phyloP scores from a whole-genome alignment of 345 rosid genomes.

The Gossypium stocksii region DNA sequence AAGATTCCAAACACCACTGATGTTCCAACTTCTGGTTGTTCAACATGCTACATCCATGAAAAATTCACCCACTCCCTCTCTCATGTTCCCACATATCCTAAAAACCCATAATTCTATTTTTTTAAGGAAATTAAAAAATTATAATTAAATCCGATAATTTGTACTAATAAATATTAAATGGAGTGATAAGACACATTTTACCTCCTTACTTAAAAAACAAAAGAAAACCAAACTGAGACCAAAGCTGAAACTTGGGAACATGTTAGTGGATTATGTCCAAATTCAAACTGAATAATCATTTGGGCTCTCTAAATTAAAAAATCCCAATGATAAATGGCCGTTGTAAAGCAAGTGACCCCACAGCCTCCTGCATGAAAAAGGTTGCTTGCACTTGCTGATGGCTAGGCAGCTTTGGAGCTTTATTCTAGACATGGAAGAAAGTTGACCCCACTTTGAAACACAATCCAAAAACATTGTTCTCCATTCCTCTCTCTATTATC shows the following conservation, averaged over 20 bases:
- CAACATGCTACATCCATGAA: slow-evolving; percentile 24
- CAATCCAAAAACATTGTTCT: slow-evolving; percentile 5
- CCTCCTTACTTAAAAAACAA: no score
- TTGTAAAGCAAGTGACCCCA: slow-evolving; percentile 2
- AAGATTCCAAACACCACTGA: background rate
- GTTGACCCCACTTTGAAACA: slow-evolving; percentile 18
- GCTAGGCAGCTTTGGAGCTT: no score
- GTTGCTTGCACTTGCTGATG: no score
- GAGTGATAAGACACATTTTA: no score
- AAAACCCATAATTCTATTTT: no score
- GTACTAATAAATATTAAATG: no score
- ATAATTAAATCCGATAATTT: no score
- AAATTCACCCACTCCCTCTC: background rate
- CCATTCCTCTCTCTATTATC: background rate
- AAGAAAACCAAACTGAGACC: no score
- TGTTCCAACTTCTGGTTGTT: slow-evolving; percentile 33
- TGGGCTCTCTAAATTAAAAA: slow-evolving; percentile 20
- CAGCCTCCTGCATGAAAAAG: no score
- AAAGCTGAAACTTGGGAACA: background rate
- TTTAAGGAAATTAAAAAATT: no score
- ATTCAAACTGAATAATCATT: background rate
- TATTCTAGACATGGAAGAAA: background rate
- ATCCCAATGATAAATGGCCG: background rate
- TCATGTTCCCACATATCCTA: no score
- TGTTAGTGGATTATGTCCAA: background rate